phyloP scores from a whole-genome alignment of 768 basidiomycete species.

The Lanmaoa pseudosensibilis region DNA sequence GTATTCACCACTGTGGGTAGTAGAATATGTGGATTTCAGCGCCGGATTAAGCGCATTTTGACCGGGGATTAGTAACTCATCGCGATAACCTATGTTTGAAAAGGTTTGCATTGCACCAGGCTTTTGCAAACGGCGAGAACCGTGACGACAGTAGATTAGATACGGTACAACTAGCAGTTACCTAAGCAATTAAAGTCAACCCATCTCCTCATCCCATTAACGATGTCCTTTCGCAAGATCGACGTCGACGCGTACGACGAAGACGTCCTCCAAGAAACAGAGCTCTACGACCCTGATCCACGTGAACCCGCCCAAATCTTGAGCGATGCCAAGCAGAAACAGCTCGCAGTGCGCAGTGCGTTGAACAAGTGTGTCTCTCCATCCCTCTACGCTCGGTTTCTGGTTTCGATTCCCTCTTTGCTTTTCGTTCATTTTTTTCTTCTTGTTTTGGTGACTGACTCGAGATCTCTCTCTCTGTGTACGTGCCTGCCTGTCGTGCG shows the following conservation, averaged over 20 bases:
- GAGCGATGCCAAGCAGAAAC: slow-evolving; percentile 74
- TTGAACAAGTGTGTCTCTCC: slow-evolving; percentile 63
- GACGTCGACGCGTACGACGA: slow-evolving; percentile 94
- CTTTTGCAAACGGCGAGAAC: no score
- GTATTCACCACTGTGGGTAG: no score
- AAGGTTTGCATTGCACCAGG: no score
- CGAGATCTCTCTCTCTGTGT: background rate
- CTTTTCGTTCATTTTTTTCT: background rate
- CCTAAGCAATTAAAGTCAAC: slow-evolving; percentile 6
- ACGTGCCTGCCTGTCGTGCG: background rate
- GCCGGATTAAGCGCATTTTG: no score
- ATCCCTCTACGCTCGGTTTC: background rate
- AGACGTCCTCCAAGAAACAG: slow-evolving; percentile 79
- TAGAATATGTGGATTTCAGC: no score
- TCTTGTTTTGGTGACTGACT: background rate
- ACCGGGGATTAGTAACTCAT: no score
- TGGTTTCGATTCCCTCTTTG: background rate
- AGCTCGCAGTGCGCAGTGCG: slow-evolving; percentile 65
- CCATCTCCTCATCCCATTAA: slow-evolving; percentile 5
- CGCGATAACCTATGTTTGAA: no score
- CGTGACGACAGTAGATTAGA: no score
- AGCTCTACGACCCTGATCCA: slow-evolving; percentile 86
- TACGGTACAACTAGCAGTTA: background rate
- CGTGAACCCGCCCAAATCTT: slow-evolving; percentile 72
- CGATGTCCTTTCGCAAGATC: slow-evolving; percentile 84